A percentile compares a stretch with the other conserved stretches of the same genome.
phyloP scores from a whole-genome alignment of 371 early-diverging fungal genomes.

The Lichtheimia hyalospora region DNA sequence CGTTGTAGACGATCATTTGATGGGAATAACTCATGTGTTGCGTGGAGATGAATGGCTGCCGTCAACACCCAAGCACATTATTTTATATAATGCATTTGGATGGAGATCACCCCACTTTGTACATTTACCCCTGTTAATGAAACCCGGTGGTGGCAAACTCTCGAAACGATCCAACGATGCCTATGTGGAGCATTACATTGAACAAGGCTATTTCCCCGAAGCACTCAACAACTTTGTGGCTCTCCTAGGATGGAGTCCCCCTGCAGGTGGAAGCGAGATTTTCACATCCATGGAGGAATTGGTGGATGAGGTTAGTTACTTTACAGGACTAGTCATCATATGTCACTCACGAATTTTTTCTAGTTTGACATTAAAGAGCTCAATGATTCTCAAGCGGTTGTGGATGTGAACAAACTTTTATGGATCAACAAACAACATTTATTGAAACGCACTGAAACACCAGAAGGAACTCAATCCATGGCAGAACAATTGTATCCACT shows the following conservation, averaged over 20 bases:
- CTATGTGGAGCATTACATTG: constrained; percentile 69
- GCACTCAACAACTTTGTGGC: constrained; percentile 90
- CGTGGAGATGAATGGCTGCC: constrained; percentile 96
- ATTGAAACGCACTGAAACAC: constrained; percentile 50
- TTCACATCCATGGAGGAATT: constrained; percentile 69
- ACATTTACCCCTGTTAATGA: constrained; percentile 88
- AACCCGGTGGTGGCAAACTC: constrained; percentile 81
- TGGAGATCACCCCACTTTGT: constrained; percentile 82
- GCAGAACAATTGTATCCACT: constrained; percentile 37
- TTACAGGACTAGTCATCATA: background rate
- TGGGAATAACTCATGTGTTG: constrained; percentile 91
- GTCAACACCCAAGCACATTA: constrained; percentile 88
- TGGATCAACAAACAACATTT: constrained; percentile 87
- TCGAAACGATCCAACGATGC: constrained; percentile 85
- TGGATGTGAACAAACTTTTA: constrained; percentile 76
- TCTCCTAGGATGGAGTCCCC: constrained; percentile 82
- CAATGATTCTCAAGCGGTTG: constrained; percentile 76
- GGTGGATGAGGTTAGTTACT: constrained; percentile 56
- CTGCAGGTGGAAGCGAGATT: constrained; percentile 51
- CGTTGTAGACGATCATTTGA: constrained; percentile 91
- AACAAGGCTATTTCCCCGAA: constrained; percentile 85
- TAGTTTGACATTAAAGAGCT: constrained; percentile 74
- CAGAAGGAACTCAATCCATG: constrained; percentile 37
- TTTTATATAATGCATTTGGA: constrained; percentile 81
- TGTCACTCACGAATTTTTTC: background rate